Conservation (phyloP, 768 basidiomycete species). For the Auricularia heimuer region DNA sequence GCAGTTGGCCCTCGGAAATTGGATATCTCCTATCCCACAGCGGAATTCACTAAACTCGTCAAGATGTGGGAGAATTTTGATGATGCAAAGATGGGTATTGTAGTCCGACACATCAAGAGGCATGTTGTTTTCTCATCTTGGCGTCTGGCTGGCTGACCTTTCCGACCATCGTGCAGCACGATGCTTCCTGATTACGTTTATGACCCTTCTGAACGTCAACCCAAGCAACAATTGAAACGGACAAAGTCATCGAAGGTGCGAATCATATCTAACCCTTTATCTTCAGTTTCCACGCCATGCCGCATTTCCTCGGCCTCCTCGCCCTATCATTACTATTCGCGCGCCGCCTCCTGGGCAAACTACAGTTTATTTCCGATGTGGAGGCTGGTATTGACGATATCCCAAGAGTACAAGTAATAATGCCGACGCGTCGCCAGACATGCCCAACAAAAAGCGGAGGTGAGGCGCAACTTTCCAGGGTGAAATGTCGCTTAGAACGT, state of each 20-base stretch:
- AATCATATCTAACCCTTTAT: slow-evolving; percentile 3
- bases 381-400: neutral
- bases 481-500: neutral
- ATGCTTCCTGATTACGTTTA: slow-evolving; percentile 74
- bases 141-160: neutral
- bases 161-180: slow-evolving; percentile 35
- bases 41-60: slow-evolving; percentile 87
- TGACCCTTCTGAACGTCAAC: slow-evolving; percentile 70
- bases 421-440: slow-evolving; percentile 51
- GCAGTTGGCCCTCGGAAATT: slow-evolving; percentile 69
- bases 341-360: neutral
- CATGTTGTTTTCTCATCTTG: slow-evolving; percentile 24
- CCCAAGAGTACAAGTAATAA: slow-evolving; percentile 48
- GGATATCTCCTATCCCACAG: slow-evolving; percentile 95
- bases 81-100: slow-evolving; percentile 84
- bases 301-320: neutral
- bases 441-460: slow-evolving; percentile 78
- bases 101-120: slow-evolving; percentile 90
- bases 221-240: slow-evolving; percentile 61
- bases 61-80: slow-evolving; percentile 96
- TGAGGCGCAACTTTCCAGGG: slow-evolving; percentile 21
- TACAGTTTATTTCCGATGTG: neutral
- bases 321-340: neutral
- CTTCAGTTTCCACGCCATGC: neutral
- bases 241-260: slow-evolving; percentile 52